Base-by-base conservation (phyloP, 257 asterid genomes). In the Cordia subcordata region DNA sequence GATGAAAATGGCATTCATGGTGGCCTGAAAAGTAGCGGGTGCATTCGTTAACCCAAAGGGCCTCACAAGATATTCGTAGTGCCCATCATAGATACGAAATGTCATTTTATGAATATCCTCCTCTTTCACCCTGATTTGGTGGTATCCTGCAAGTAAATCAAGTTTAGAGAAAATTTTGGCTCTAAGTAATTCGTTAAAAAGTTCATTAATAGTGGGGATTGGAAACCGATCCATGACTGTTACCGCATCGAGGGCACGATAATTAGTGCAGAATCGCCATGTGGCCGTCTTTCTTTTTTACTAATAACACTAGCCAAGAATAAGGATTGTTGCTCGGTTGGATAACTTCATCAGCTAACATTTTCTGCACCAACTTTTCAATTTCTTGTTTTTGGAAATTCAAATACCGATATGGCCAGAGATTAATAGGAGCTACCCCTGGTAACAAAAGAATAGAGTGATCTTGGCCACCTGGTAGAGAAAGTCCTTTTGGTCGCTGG, bases 321-420 rank as follows among this genome's bases (percentile, higher is more conserved):
- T n/a, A 39, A 1, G 62, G 50, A 38, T 33, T 58, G 5, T 8
- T n/a, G 18, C 62, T 58, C 0, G 62, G 35, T 13, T 12, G 33
- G 8, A 58, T 58, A 0, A 58, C 9, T 0, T n/a, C 51, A 1
- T 37, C 16, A 0, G 4, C 18, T 0, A 60, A 21, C 64, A 60
- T 60, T 10, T 60, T 40, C 0, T 47, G 15, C 39, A 60, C 27
- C 4, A 42, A 8, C 9, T 44, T 39, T 6, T 39, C 49, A 8
- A 60, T 60, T 11, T 18, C 64, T 1, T 0, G 0, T 13, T 44
- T 60, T 11, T 42, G 55, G 10, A 21, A 22, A 44, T 60, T 16
- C 4, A 20, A 40, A 39, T 60, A 60, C 10, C 54, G 42, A 20
- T 60, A 60, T 6, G 64, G 64, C 19, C 22, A 5, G 0, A 60